Evolutionary conservation across 2,329 filamentous ascomycete genomes (phyloP).

Genomic region (Venturia aucupariae): DNA sequence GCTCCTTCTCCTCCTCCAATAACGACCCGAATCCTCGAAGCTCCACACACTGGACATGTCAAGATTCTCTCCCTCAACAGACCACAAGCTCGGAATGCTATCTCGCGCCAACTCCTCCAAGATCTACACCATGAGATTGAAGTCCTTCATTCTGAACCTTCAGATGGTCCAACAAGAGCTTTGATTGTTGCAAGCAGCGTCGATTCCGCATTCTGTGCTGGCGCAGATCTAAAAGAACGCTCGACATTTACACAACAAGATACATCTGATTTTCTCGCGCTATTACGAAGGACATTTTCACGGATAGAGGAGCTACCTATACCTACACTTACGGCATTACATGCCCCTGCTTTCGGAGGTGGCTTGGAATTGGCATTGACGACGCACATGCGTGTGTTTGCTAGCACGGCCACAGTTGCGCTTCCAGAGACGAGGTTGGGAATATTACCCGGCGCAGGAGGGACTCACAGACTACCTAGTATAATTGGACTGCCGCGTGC

Average conservation of each 20-base stretch:
- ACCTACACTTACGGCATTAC: conserved; percentile 82
- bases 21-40: conserved; percentile 42
- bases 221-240: conserved; percentile 88
- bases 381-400: conserved; percentile 81
- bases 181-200: conserved; percentile 76
- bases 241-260: conserved; percentile 63
- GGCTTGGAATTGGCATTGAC: conserved; percentile 87
- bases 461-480: conserved; percentile 76
- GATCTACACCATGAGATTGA: conserved; percentile 65
- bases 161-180: conserved; percentile 58
- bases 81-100: conserved; percentile 77
- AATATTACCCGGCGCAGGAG: conserved; percentile 91
- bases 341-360: conserved; percentile 79
- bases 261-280: conserved; percentile 66
- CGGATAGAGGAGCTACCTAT: conserved; percentile 67
- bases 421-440: conserved; percentile 87
- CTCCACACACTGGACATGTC: conserved; percentile 73
- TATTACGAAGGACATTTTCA: conserved; percentile 67
- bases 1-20: conserved; percentile 2
- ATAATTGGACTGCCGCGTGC: conserved; percentile 74
- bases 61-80: conserved; percentile 82
- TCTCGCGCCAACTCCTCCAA: conserved; percentile 68
- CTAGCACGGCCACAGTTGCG: conserved; percentile 66
- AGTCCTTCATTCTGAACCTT: conserved; percentile 53
- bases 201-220: conserved; percentile 86